phyloP scores from a whole-genome alignment of 1,284 basidiomycete genomes.

The Caloboletus firmus region DNA sequence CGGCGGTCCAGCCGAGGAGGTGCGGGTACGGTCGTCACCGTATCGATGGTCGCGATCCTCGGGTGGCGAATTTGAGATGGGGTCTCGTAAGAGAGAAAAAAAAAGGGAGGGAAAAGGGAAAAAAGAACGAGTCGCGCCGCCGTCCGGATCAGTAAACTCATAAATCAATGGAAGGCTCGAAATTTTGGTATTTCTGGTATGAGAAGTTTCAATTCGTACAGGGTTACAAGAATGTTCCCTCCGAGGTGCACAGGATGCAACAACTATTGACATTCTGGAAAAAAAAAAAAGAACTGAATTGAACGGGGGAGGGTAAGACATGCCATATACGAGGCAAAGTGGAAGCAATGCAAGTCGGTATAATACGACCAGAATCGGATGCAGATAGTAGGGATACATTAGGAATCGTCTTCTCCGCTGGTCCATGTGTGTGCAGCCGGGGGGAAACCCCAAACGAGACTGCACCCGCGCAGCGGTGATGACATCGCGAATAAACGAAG shows the following conservation, averaged over 20 bases:
- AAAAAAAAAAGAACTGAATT: too few relatives aligned
- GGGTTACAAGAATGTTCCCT: slow-evolving; percentile 14
- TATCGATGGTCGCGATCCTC: slow-evolving; percentile 13
- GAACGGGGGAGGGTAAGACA: slow-evolving; percentile 2
- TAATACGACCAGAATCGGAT: slow-evolving; percentile 17
- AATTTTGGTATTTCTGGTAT: slow-evolving; percentile 16
- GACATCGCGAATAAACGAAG: slow-evolving; percentile 25
- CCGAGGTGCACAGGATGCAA: slow-evolving; percentile 11
- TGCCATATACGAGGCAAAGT: slow-evolving; percentile 14
- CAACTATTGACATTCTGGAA: slow-evolving; percentile 10
- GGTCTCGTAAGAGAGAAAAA: slow-evolving; percentile 10
- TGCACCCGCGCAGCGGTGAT: slow-evolving; percentile 25
- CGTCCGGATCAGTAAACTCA: slow-evolving; percentile 10
- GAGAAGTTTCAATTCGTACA: slow-evolving; percentile 22
- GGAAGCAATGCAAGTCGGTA: slow-evolving; percentile 18
- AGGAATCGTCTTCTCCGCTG: slow-evolving; percentile 26
- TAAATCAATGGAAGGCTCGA: slow-evolving; percentile 9
- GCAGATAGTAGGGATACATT: slow-evolving; percentile 27
- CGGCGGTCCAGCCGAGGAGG: slow-evolving; percentile 10
- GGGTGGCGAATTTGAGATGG: background rate
- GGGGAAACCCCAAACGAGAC: slow-evolving; percentile 22
- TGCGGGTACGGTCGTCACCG: background rate
- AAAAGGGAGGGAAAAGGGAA: background rate
- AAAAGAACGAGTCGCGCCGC: slow-evolving; percentile 10
- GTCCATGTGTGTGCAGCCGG: slow-evolving; percentile 17